Evolutionary conservation across 345 rosid genomes (phyloP), one percentile per base, ranked within the genome.

Genomic region (Raphanus sativus): DNA sequence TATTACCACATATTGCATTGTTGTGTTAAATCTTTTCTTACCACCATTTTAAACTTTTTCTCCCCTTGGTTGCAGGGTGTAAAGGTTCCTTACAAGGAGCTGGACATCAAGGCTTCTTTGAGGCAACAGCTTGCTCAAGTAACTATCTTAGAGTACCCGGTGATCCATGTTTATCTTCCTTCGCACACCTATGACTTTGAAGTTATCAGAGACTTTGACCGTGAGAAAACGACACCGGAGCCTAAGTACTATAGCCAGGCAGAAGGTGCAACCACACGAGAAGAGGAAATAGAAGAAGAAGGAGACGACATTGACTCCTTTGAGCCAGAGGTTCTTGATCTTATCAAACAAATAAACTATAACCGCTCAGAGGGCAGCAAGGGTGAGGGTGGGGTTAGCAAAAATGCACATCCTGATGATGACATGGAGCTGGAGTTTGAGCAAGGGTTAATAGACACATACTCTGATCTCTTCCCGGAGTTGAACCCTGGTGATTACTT

Each of bases 91-190:
- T 94, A 85, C 75, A 81, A 64, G 33, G 88, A 88, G 74, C 73
- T 94, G 74, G 88, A 92, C 80, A 76, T 86, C 60, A 85, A 76
- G 75, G 80, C 91, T 66, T 79, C 97, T 28, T 16, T 94, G 36
- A 84, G 88, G 82, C 74, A 81, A 69, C 98, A 88, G 71, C 84
- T 94, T 75, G 85, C 87, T 54, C 70, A 85, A 67, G 38, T 85
- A 29, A 82, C 81, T 63, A 76, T 94, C 65, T 65, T 92, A 66
- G 99, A 94, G 83, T 88, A 90, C 83, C 99, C 99, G 5, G 91
- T 89, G 70, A 86, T 94, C 69, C 85, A 92, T 81, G 91, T 95
- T 25, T 86, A 86, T 76, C 99, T 92, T 61, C 89, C 99, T 71
- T 84, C 91, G 2, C 92, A 83, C 13, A 75, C 67, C 54, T 83